phyloP scores from a whole-genome alignment of 2,329 filamentous ascomycete genomes.

The Cordyceps cateniannulata region DNA sequence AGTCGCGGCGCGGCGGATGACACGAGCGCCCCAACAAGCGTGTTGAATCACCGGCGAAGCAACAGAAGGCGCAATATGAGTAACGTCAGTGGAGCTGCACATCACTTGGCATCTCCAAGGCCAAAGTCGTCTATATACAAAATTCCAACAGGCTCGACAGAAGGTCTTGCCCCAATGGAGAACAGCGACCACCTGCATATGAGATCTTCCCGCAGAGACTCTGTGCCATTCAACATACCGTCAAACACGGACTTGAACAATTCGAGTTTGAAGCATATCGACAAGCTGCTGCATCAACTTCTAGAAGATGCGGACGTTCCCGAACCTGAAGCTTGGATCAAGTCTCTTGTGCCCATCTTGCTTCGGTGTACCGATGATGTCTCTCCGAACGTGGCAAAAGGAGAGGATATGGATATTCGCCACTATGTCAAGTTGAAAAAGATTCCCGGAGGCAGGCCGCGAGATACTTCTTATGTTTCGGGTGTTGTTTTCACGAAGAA shows the following conservation, averaged over 20 bases:
- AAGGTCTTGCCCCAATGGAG: slow-evolving; percentile 44
- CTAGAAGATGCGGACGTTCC: slow-evolving; percentile 70
- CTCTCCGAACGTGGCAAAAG: slow-evolving; percentile 80
- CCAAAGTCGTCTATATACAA: slow-evolving; percentile 52
- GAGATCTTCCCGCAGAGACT: slow-evolving; percentile 68
- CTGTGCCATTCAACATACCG: slow-evolving; percentile 67
- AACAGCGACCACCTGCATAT: slow-evolving; percentile 36
- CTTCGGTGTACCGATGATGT: slow-evolving; percentile 90
- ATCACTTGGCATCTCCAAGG: slow-evolving; percentile 68
- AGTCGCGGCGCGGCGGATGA: slow-evolving; percentile 63
- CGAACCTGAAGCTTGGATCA: slow-evolving; percentile 76
- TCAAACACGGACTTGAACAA: slow-evolving; percentile 79
- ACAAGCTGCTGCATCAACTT: slow-evolving; percentile 76
- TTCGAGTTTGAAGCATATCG: slow-evolving; percentile 82
- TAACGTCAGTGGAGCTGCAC: slow-evolving; percentile 55
- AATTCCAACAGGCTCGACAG: slow-evolving; percentile 45
- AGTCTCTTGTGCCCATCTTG: slow-evolving; percentile 81
- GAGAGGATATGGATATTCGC: slow-evolving; percentile 93
- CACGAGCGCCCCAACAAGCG: slow-evolving; percentile 45
- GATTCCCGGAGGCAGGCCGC: slow-evolving; percentile 81
- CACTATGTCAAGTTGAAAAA: slow-evolving; percentile 98
- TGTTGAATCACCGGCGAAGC: slow-evolving; percentile 54
- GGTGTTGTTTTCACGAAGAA: slow-evolving; percentile 98
- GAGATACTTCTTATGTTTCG: slow-evolving; percentile 93
- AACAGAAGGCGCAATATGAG: slow-evolving; percentile 76